Percentiles rank a stretch among this genome's conserved stretches.
These are phyloP conservation scores for Beverwykella pulmonaria DNA, from an alignment of 495 filamentous ascomycete genomes.

Conservation along the genomic window DNA sequence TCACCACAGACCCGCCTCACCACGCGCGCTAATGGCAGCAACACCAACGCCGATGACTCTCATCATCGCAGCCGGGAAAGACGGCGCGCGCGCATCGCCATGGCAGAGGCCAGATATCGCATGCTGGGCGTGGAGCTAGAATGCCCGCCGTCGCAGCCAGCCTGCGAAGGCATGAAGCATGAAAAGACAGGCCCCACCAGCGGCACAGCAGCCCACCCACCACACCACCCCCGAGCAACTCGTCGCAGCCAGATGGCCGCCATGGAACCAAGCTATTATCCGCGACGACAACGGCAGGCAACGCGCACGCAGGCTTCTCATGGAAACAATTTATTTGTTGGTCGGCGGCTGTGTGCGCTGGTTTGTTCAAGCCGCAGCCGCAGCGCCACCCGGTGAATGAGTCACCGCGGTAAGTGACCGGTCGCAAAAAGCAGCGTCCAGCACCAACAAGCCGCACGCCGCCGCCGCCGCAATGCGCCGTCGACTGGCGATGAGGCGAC, in stretches of 20 bases:
- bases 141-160: background rate
- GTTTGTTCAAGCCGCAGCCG: slow-evolving; percentile 5
- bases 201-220: background rate
- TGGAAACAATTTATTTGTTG: background rate
- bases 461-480: background rate
- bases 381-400: slow-evolving; percentile 16
- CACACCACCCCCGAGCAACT: background rate
- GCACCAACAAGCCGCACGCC: background rate
- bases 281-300: background rate
- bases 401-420: slow-evolving; percentile 4
- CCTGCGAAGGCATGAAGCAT: background rate
- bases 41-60: background rate
- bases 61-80: background rate
- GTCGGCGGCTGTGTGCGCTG: background rate
- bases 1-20: background rate
- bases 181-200: background rate
- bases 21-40: background rate
- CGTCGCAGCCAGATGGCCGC: background rate
- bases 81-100: background rate
- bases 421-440: slow-evolving; percentile 4
- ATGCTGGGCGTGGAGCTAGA: background rate
- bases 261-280: background rate
- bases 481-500: background rate
- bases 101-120: background rate
- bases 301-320: background rate